A percentile compares a stretch with the other conserved stretches of the same genome.
Evolutionary conservation across 23 red algal species (phyloP).

Genomic region (Gracilaria caudata): DNA sequence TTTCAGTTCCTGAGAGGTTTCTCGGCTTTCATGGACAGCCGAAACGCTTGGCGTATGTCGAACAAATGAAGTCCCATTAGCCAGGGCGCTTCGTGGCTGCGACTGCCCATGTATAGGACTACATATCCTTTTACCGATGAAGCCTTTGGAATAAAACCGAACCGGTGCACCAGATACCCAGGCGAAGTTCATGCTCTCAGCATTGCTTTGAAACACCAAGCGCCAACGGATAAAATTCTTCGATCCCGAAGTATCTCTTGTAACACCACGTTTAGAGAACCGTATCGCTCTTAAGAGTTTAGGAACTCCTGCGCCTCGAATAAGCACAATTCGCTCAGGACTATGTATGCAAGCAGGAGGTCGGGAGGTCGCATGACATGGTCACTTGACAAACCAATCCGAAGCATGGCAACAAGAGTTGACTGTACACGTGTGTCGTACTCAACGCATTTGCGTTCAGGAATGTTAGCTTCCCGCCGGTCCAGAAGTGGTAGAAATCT

Average conservation of each 20-base stretch:
- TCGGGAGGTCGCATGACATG: too few species aligned
- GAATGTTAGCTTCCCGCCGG: too few species aligned
- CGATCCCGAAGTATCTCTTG: background rate
- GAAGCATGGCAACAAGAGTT: too few species aligned
- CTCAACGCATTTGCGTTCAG: too few species aligned
- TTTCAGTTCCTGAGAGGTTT: background rate
- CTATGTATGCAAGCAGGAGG: too few species aligned
- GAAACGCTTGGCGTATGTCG: background rate
- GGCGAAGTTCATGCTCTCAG: background rate
- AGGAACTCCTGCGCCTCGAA: too few species aligned
- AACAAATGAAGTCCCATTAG: background rate
- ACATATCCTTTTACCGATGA: background rate
- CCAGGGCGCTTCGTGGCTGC: background rate
- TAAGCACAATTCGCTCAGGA: too few species aligned
- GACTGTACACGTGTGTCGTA: too few species aligned
- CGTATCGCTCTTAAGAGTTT: too few species aligned
- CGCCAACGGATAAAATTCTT: background rate
- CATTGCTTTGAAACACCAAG: background rate
- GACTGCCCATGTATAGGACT: background rate
- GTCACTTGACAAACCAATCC: too few species aligned
- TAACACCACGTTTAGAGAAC: too few species aligned
- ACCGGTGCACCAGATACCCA: background rate
- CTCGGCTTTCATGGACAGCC: background rate
- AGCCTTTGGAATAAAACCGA: background rate
- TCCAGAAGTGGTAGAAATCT: too few species aligned